These are phyloP conservation scores for Kwoniella heveanensis DNA, from an alignment of 768 basidiomycete species.

Conservation along the genomic window DNA sequence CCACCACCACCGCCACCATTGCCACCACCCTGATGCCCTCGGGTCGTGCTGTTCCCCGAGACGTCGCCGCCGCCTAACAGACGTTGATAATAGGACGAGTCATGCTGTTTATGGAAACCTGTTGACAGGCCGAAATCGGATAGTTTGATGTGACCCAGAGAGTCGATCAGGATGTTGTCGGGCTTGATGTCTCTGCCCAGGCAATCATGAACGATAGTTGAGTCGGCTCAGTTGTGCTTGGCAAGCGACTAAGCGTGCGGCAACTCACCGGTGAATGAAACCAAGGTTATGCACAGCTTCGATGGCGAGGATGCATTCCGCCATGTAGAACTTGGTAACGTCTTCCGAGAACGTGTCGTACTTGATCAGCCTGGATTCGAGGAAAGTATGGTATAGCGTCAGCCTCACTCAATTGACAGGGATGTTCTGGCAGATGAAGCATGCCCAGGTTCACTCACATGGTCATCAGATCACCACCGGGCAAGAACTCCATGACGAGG, in stretches of 20 bases:
- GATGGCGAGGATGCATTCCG: constrained; percentile 96
- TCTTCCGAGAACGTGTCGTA: constrained; percentile 99
- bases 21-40: constrained; percentile 7
- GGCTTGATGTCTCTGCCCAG: constrained; percentile 98
- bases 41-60: constrained; percentile 59
- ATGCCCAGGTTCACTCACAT: constrained; percentile 61
- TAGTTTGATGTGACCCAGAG: constrained; percentile 93
- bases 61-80: constrained; percentile 67
- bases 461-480: constrained; percentile 98
- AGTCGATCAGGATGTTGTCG: constrained; percentile 98
- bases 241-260: too few relatives aligned
- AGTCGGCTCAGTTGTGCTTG: neutral
- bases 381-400: too few relatives aligned
- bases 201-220: too few relatives aligned
- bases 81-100: constrained; percentile 90
- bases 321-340: constrained; percentile 96
- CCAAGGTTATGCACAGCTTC: constrained; percentile 96
- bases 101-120: constrained; percentile 98
- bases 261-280: constrained; percentile 87
- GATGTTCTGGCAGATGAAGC: too few relatives aligned
- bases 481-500: constrained; percentile 98
- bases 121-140: constrained; percentile 98
- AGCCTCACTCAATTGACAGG: neutral
- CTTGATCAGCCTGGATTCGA: constrained; percentile 70
- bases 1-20: constrained; percentile 17